Base-by-base conservation (phyloP, 164 flowering plant genomes). In the Aristolochia fimbriata region DNA sequence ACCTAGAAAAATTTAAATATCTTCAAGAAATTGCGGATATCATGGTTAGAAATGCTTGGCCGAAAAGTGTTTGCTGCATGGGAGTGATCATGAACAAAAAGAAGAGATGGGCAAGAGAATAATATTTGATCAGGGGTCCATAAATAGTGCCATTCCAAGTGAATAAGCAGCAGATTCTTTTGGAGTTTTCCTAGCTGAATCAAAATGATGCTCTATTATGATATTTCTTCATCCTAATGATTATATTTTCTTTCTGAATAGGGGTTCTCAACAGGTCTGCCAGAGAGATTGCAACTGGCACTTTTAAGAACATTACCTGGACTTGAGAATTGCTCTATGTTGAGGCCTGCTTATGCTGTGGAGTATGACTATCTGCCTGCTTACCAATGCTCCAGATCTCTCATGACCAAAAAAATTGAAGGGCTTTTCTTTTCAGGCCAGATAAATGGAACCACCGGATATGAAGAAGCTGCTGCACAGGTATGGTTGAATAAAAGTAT, bases 381-480 rank as follows among this genome's bases (percentile, higher is more conserved):
- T 66, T 68, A 87, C 77, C 98, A 92, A 71, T 89, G 96, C 62
- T 78, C 85, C 19, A 84, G 96, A 60, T 85, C 96, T 67, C 88
- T 92, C 31, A 92, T 92, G 96, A 92, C 96, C 10, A 92, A 92
- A 71, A 86, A 73, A 69, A 69, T 89, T 47, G 86, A 83, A 64
- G 98, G 96, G 13, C 90, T 92, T 60, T 92, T 89, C 78, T 92
- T 92, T 72, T 92, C 98, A 68, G 98, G 98, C 67, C 98, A 92
- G 73, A 89, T 92, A 78, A 92, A 92, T 81, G 98, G 96, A 60
- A 92, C 98, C 31, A 92, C 98, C 46, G 96, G 98, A 65, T 92
- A 89, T 70, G 98, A 92, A 77, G 98, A 92, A 75, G 98, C 98
- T 74, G 96, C 98, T 68, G 88, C 96, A n/a, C 98, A 92, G 91